Evolutionary conservation across 176 grass and related monocot species (phyloP).

Genomic region (Echinochloa phyllopogon): DNA sequence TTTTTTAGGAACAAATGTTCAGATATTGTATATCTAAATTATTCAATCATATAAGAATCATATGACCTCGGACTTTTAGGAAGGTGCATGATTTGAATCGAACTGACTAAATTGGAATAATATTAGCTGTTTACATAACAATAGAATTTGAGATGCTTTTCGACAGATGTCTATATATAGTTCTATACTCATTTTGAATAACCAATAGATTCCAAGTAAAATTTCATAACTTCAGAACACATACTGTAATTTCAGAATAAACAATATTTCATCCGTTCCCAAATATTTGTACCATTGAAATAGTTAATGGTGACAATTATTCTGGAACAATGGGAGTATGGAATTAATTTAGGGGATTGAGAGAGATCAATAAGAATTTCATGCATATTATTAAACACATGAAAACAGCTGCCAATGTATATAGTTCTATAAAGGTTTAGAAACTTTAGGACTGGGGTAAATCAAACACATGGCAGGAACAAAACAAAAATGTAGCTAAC

Average conservation of each 20-base stretch:
- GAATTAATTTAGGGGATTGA: not conserved
- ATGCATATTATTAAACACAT: not conserved
- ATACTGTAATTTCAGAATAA: no score
- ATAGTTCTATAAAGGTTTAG: not conserved
- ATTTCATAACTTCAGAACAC: no score
- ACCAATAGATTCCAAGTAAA: no score
- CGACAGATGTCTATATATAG: not conserved
- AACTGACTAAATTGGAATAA: not conserved
- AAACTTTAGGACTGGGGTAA: not conserved
- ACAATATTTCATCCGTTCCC: no score
- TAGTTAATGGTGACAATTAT: no score
- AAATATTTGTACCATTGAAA: no score
- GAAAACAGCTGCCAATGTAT: not conserved
- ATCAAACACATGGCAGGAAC: not conserved
- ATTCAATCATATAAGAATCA: not conserved
- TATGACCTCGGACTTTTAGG: no score
- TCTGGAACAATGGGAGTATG: no score
- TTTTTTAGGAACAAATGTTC: no score
- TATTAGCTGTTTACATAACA: not conserved
- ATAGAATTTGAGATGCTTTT: not conserved
- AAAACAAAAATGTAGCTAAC: not conserved
- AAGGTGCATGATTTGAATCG: not conserved
- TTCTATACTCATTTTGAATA: not conserved
- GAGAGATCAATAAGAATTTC: not conserved
- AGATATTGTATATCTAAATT: not conserved